These are phyloP conservation scores for Russula abietina DNA, from an alignment of 768 basidiomycete genomes.

Conservation along the genomic window DNA sequence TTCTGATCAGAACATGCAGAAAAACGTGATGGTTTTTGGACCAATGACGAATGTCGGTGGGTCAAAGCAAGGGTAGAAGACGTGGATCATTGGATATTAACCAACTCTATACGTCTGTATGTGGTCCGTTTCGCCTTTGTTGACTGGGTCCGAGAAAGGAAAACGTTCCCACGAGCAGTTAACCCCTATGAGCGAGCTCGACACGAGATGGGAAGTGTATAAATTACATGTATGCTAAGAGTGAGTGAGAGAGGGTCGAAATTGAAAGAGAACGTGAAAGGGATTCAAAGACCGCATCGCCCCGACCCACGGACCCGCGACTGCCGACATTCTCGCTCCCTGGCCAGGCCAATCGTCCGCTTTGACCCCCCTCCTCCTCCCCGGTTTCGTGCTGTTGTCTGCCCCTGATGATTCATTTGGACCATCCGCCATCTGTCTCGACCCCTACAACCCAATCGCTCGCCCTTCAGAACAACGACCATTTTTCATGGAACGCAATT, in stretches of 20 bases:
- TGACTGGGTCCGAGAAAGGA: conserved; percentile 10
- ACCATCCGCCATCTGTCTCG: conserved; percentile 29
- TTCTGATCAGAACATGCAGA: background rate
- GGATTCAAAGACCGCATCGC: conserved; percentile 9
- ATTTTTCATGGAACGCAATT: conserved; percentile 22
- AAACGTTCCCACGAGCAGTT: conserved; percentile 6
- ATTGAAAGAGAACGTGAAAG: background rate
- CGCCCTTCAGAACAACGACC: conserved; percentile 21
- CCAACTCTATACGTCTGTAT: background rate
- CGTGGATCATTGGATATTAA: conserved; percentile 1
- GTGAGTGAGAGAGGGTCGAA: background rate
- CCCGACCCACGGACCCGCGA: background rate
- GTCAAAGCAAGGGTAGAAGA: background rate
- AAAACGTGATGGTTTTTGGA: background rate
- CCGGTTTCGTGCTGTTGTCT: conserved; percentile 4
- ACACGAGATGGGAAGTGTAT: background rate
- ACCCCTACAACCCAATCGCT: conserved; percentile 25
- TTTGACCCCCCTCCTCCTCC: background rate
- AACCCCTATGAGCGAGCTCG: background rate
- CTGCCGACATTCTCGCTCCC: background rate
- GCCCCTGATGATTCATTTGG: conserved; percentile 33
- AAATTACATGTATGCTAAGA: background rate
- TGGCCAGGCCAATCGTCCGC: background rate
- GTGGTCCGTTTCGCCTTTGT: background rate
- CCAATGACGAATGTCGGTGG: background rate